A percentile compares a stretch with the other conserved stretches of the same genome.
phyloP scores from a whole-genome alignment of 2,329 filamentous ascomycete genomes.

The Stagonosporopsis tanaceti region DNA sequence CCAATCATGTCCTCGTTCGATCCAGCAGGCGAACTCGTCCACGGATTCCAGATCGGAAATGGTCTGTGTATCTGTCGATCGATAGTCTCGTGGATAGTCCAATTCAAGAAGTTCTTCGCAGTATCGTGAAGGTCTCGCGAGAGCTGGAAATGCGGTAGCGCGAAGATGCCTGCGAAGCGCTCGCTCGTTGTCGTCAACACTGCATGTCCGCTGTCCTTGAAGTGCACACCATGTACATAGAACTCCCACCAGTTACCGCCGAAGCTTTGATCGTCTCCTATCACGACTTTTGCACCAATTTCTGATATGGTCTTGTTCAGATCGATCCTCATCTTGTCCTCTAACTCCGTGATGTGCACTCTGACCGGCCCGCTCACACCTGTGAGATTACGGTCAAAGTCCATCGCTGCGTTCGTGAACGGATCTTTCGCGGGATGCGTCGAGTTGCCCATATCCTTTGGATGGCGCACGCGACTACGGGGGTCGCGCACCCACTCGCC shows the following conservation, averaged over 20 bases:
- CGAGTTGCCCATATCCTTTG: slow-evolving; percentile 57
- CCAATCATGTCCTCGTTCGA: slow-evolving; percentile 64
- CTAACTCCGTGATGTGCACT: slow-evolving; percentile 69
- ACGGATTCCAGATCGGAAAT: slow-evolving; percentile 67
- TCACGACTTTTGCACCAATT: slow-evolving; percentile 72
- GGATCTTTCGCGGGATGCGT: slow-evolving; percentile 69
- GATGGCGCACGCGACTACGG: slow-evolving; percentile 58
- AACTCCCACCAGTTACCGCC: slow-evolving; percentile 79
- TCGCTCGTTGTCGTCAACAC: slow-evolving; percentile 90
- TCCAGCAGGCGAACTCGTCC: slow-evolving; percentile 74
- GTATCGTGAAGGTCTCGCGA: slow-evolving; percentile 60
- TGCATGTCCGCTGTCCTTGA: slow-evolving; percentile 78
- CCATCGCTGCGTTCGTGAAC: slow-evolving; percentile 64
- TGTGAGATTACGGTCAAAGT: slow-evolving; percentile 84
- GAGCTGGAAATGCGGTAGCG: slow-evolving; percentile 81
- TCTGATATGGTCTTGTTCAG: slow-evolving; percentile 64
- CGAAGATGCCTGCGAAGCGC: slow-evolving; percentile 86
- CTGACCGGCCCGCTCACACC: slow-evolving; percentile 71
- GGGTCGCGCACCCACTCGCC: slow-evolving; percentile 75
- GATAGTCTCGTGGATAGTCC: slow-evolving; percentile 73
- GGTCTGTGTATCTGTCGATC: slow-evolving; percentile 69
- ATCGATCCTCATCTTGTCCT: slow-evolving; percentile 44
- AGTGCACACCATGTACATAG: slow-evolving; percentile 83
- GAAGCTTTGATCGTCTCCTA: slow-evolving; percentile 74
- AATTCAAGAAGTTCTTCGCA: slow-evolving; percentile 69